Evolutionary conservation across 2,329 filamentous ascomycete genomes (phyloP), one percentile per base, ranked within the genome.

Genomic region (Fusarium odoratissimum): DNA sequence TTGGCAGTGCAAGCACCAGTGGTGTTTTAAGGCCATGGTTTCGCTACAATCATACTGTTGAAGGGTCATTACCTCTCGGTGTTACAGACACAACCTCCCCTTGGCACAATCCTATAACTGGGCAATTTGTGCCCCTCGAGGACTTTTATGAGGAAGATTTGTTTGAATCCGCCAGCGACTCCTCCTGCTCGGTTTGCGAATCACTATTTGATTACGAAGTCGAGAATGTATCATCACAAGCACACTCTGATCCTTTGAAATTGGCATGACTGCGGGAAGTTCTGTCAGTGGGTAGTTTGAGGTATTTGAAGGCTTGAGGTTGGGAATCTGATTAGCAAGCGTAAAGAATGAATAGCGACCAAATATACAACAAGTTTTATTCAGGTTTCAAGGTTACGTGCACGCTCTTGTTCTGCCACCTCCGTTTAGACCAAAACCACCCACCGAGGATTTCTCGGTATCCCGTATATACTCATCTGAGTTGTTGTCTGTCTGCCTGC

Each of bases 261-360:
- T 52, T 60, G 35, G 17, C 35, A 54, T 28, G 35, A 11, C 45
- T 33, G 25, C 8, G 12, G 21, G 25, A 31, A 46, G 23, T 33
- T 28, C 23, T 64, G 33, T n/a, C 21, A 21, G 9, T 38, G 44
- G 28, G 19, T 17, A 31, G 40, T 33, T 31, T 33, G 31, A 33
- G 49, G 23, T 45, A 35, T n/a, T 35, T 35, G n/a, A 12, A 19
- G 10, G 23, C 23, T 33, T 35, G 25, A 13, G 21, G n/a, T 51
- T 28, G 13, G 33, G n/a, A 44, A 28, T 44, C 46, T 41, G 28
- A 42, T 23, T 30, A n/a, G 21, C 33, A 52, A 69, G 66, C 57
- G 45, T 46, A 48, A 58, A n/a, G 19, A 37, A 64, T 31, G 16
- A 37, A 69, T 8, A 69, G 66, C 58, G 66, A 54, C 28, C 14